Base-by-base conservation (phyloP, 1,139 yeast genomes). In the Debaryomyces sp. region DNA sequence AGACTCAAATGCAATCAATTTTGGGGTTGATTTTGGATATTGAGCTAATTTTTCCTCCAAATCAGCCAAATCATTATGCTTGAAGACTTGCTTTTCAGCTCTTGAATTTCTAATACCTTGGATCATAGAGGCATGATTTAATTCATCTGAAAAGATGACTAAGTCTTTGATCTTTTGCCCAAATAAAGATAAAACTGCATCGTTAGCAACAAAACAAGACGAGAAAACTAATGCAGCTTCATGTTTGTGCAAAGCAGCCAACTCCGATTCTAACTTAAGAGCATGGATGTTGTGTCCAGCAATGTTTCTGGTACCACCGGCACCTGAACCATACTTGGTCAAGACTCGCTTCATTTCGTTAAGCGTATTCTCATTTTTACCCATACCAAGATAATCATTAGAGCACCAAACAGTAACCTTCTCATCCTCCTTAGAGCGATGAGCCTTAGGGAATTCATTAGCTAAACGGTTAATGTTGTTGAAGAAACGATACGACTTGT, bases 321-420 rank as follows among this genome's bases (percentile, higher is more conserved):
- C 96, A 60, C 99, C 99, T 12, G 96, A 87, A 59, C 99, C 99
- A 67, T 94, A 94, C 74, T 83, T 85, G 62, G 87, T 89, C 68
- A 94, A 79, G 22, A 96, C 86, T 45, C 76, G 66, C 60, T 87
- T 87, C 96, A 94, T 94, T 50, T 85, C 85, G 22, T 80, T 72
- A 53, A 89, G 73, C 41, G 94, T 94, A 51, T 75, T 74, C 53
- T 80, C 80, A 67, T 94, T 87, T 63, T 82, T 84, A 45, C 97
- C 95, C 95, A 95, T 89, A 17, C 98, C 97, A 54, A 94, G 78
- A 70, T 94, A 94, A 70, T 94, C 99, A 68, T 94, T 94, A 41
- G 98, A 91, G 64, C 99, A 94, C 99, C 99, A 94, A 50, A 94
- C 99, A 50, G 96, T 89, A 52, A 94, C 99, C 66, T 89, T 88